A percentile compares a stretch with the other conserved stretches of the same genome.
These are phyloP conservation scores for Sporodiniella umbellata DNA, from an alignment of 371 early-diverging fungal species.

Conservation along the genomic window DNA sequence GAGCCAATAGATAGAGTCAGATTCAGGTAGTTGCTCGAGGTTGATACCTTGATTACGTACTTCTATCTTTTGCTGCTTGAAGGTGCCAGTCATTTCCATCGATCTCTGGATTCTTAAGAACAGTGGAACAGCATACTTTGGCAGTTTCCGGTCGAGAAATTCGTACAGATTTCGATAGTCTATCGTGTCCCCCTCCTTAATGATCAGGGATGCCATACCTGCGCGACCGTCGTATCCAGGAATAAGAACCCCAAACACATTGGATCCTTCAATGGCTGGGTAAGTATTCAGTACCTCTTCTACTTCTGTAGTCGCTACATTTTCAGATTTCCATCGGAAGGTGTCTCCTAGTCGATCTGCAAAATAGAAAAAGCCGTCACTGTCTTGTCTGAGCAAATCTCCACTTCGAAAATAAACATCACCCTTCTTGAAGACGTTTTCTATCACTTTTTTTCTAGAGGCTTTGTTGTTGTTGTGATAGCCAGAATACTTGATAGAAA, in stretches of 20 bases:
- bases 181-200: conserved; percentile 17
- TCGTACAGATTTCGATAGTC: conserved; percentile 25
- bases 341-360: conserved; percentile 75
- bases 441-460: conserved; percentile 47
- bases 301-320: conserved; percentile 68
- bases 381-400: conserved; percentile 56
- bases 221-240: conserved; percentile 62
- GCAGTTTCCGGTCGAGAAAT: conserved; percentile 43
- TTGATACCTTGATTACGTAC: conserved; percentile 49
- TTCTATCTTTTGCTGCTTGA: conserved; percentile 53
- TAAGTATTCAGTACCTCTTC: conserved; percentile 53
- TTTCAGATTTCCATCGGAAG: conserved; percentile 73
- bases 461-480: conserved; percentile 43
- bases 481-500: conserved; percentile 26
- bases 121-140: conserved; percentile 61
- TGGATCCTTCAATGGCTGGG: conserved; percentile 59
- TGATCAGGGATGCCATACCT: conserved; percentile 69
- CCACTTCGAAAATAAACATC: conserved; percentile 64
- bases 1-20: conserved; percentile 46
- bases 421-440: conserved; percentile 27
- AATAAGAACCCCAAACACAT: conserved; percentile 56
- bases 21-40: conserved; percentile 22
- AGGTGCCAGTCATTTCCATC: conserved; percentile 54
- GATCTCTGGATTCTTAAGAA: conserved; percentile 48
- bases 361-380: conserved; percentile 65